A percentile compares a stretch with the other conserved stretches of the same genome.
These are phyloP conservation scores for Hemerocallis citrina DNA, from an alignment of 106 monocot species.

Conservation along the genomic window DNA sequence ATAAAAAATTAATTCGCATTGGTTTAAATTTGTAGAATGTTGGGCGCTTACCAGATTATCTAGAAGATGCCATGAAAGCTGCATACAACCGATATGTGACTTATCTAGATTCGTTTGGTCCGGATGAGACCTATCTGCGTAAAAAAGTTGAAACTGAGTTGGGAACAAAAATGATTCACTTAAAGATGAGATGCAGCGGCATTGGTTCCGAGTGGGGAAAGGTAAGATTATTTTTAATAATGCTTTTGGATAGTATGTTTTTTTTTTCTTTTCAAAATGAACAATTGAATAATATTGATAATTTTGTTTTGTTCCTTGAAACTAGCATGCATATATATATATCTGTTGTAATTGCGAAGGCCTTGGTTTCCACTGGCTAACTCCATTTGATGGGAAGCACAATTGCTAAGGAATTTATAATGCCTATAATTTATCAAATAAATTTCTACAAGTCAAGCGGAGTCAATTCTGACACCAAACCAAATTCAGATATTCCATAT, in stretches of 20 bases:
- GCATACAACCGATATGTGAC: conserved; percentile 76
- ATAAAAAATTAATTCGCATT: too few species aligned
- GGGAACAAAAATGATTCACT: conserved; percentile 91
- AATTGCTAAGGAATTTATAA: too few species aligned
- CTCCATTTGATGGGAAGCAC: too few species aligned
- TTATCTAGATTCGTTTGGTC: conserved; percentile 86
- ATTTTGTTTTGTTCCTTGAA: neutral
- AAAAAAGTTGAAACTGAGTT: conserved; percentile 93
- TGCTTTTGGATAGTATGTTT: neutral
- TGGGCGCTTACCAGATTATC: conserved; percentile 43
- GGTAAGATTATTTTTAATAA: conserved; percentile 28
- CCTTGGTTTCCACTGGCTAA: neutral
- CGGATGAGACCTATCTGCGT: conserved; percentile 60
- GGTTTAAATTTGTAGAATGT: conserved; percentile 76
- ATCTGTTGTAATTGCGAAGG: neutral
- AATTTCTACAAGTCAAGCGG: too few species aligned
- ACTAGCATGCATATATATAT: too few species aligned
- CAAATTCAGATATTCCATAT: neutral
- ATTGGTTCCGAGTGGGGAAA: conserved; percentile 97
- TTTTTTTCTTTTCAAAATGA: too few species aligned
- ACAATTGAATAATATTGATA: too few species aligned
- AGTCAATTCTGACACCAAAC: neutral
- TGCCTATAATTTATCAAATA: too few species aligned
- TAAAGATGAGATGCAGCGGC: conserved; percentile 94
- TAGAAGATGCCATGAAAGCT: conserved; percentile 67